Base-by-base conservation (phyloP, 2,329 filamentous ascomycete species). In the Talaromyces islandicus region DNA sequence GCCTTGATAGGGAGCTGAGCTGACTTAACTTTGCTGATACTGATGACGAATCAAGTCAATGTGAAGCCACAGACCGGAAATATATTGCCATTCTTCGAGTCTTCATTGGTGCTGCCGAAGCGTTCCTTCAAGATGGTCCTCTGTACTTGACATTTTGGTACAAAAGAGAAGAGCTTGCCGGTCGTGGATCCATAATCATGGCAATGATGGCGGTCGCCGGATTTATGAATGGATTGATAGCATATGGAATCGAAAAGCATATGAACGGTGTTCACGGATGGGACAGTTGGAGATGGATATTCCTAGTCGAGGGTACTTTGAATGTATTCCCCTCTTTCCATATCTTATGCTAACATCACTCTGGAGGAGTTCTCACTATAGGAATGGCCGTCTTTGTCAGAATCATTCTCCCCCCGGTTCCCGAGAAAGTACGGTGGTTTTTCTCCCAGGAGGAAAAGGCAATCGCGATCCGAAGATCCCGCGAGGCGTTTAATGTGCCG, bases 91-190 rank as follows among this genome's bases (percentile, higher is more conserved):
- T 35, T 7, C 5, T 56, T 35, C 10, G 54, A 17, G 54, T 56
- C 11, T 14, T 56, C 11, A 56, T 56, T n/a, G 54, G 54, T 11
- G 54, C 32, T 30, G 29, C 27, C 24, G 56, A 57, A 38, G 56
- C 56, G 7, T 57, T 57, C 25, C 10, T 57, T 5, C 27, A 57
- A 0, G 82, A 82, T 60, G 85, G 54, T 7, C 54, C 82, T 27
- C 14, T 57, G 29, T 57, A 57, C 35, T 29, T 59, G 19, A 50
- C 57, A 5, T 24, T 59, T 14, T 59, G 52, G 57, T 59, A 59
- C 30, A 27, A 41, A 51, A 27, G 43, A 25, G 52, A 29, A 32
- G 57, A 59, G 41, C 64, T 68, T 12, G 61, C 63, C 7, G 63
- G 57, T 9, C 60, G 67, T 24, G 65, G 63, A 35, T 63, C 65